These are phyloP conservation scores for Venturia nashicola DNA, from an alignment of 2,329 filamentous ascomycete genomes.

Conservation along the genomic window DNA sequence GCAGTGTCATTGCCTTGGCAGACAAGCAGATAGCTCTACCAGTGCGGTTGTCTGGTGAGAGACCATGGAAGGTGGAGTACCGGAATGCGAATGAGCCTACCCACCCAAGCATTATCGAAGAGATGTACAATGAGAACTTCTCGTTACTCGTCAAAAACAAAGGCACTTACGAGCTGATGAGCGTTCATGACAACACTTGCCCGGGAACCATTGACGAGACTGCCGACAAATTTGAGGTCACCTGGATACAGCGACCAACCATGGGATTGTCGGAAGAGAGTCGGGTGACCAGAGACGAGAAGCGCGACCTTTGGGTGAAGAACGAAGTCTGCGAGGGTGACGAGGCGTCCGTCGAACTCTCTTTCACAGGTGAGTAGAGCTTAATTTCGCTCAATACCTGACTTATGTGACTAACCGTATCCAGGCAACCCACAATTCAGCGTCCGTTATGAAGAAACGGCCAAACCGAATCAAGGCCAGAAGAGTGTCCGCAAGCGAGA, in stretches of 20 bases:
- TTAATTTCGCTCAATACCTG: conserved; percentile 9
- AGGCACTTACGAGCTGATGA: conserved; percentile 69
- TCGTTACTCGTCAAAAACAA: conserved; percentile 50
- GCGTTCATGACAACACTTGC: conserved; percentile 68
- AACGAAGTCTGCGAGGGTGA: conserved; percentile 88
- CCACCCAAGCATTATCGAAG: conserved; percentile 22
- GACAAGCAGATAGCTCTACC: conserved; percentile 63
- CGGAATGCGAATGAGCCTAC: conserved; percentile 17
- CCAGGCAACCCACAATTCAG: conserved; percentile 68
- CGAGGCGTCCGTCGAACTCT: conserved; percentile 75
- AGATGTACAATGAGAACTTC: conserved; percentile 3
- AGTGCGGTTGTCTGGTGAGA: conserved; percentile 71
- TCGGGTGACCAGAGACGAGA: conserved; percentile 43
- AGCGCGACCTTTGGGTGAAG: conserved; percentile 51
- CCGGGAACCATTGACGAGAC: conserved; percentile 66
- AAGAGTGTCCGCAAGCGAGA: conserved; percentile 54
- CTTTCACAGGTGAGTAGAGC: conserved; percentile 52
- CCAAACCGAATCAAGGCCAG: conserved; percentile 55
- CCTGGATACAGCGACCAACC: conserved; percentile 73
- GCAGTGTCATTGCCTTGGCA: conserved; percentile 63
- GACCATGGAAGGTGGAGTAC: conserved; percentile 69
- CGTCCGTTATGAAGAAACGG: conserved; percentile 67
- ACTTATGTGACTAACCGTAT: conserved; percentile 20
- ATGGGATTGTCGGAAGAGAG: conserved; percentile 51
- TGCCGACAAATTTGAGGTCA: conserved; percentile 64